phyloP scores from a whole-genome alignment of 768 basidiomycete genomes.

The Boletus subparvulus region DNA sequence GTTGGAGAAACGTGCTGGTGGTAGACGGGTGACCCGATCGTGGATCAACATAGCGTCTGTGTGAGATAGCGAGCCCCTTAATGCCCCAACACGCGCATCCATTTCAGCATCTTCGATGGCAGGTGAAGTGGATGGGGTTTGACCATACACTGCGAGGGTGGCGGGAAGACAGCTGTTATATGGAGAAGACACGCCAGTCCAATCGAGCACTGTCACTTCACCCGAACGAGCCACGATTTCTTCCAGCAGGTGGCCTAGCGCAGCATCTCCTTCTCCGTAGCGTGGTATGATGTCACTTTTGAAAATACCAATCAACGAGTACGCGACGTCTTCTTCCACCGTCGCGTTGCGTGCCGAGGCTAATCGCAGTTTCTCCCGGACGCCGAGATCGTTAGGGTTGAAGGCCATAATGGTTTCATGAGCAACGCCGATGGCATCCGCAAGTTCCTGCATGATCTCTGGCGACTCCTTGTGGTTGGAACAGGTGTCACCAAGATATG shows the following conservation, averaged over 20 bases:
- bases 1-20: neutral
- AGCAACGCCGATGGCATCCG: conserved; percentile 5
- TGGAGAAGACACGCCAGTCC: conserved; percentile 8
- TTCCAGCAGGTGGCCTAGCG: conserved; percentile 13
- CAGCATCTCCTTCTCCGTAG: conserved; percentile 9
- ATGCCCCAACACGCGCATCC: neutral
- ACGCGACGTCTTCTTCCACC: neutral
- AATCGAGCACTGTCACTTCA: conserved; percentile 7
- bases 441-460: conserved; percentile 9
- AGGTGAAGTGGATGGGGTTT: neutral
- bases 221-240: conserved; percentile 10
- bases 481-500: conserved; percentile 3
- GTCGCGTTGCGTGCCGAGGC: conserved; percentile 12
- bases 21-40: neutral
- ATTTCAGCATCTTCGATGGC: neutral
- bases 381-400: conserved; percentile 2
- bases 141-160: neutral
- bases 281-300: neutral
- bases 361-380: conserved; percentile 9
- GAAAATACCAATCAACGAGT: neutral
- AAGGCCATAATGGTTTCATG: neutral
- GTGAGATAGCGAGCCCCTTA: neutral
- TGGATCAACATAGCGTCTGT: neutral
- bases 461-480: conserved; percentile 11
- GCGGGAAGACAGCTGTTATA: conserved; percentile 16